Evolutionary conservation across 1,284 basidiomycete genomes (phyloP).

Genomic region (Puccinia triticina): DNA sequence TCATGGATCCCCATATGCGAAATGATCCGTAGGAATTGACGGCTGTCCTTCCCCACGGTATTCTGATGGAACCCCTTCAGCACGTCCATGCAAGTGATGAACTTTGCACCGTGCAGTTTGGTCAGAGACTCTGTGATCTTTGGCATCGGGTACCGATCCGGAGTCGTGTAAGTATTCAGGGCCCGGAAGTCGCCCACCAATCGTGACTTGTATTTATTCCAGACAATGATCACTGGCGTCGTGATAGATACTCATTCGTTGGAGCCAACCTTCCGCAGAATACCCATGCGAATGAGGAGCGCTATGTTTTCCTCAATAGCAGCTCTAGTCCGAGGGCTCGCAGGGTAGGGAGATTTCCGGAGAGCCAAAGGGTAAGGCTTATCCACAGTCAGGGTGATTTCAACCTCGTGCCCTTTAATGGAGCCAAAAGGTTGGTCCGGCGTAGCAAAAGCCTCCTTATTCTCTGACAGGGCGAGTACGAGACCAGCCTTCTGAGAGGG

Average conservation of each 20-base stretch:
- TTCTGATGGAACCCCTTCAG: constrained; percentile 36
- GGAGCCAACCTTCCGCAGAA: too few relatives aligned
- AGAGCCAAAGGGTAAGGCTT: neutral
- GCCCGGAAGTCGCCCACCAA: too few relatives aligned
- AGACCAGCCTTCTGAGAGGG: too few relatives aligned
- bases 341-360: neutral
- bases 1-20: constrained; percentile 8
- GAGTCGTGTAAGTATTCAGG: too few relatives aligned
- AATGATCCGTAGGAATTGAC: too few relatives aligned
- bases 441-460: constrained; percentile 4
- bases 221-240: neutral
- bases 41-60: neutral
- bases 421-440: neutral
- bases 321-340: neutral
- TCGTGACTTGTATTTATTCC: neutral
- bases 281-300: too few relatives aligned
- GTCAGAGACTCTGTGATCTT: neutral
- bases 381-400: neutral
- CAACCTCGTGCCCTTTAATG: neutral
- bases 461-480: too few relatives aligned
- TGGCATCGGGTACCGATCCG: too few relatives aligned
- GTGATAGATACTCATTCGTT: neutral
- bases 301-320: constrained; percentile 22
- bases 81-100: constrained; percentile 4
- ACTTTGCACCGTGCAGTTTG: neutral